Conservation (phyloP, 140 eudicot species). For the Cichorium intybus region DNA sequence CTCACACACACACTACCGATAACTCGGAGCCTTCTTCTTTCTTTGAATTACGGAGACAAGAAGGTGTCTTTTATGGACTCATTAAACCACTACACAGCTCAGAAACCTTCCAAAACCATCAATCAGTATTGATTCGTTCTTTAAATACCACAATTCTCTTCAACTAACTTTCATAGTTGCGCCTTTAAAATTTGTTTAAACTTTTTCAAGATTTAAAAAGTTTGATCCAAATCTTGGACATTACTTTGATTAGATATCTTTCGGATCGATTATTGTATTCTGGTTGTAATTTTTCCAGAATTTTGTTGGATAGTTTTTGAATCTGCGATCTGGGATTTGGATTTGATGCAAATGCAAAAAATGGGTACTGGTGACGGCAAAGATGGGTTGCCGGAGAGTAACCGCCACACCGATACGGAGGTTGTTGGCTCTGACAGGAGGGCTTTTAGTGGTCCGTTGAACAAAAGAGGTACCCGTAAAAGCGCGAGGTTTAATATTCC, state of each 20-base stretch:
- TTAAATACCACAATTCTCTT: not conserved
- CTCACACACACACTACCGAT: not conserved
- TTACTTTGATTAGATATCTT: not conserved
- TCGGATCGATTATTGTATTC: not conserved
- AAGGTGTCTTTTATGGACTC: constrained; percentile 24
- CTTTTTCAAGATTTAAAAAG: not conserved
- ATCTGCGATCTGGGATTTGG: not conserved
- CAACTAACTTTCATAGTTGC: not conserved
- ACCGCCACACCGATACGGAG: constrained; percentile 51
- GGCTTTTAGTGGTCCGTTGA: constrained; percentile 61
- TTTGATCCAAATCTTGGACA: not conserved
- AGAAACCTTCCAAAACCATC: not conserved
- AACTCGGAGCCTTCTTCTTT: constrained; percentile 11
- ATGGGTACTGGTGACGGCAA: constrained; percentile 27
- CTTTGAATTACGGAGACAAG: not conserved
- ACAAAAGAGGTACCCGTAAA: constrained; percentile 51
- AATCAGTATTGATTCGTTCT: not conserved
- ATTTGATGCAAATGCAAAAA: constrained; percentile 19
- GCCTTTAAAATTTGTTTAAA: not conserved
- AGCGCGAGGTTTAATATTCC: constrained; percentile 56
- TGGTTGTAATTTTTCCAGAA: not conserved
- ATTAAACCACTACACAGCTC: constrained; percentile 10
- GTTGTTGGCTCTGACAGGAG: constrained; percentile 31
- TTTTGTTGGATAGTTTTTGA: not conserved
- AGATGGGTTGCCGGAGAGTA: constrained; percentile 14